These are phyloP conservation scores for Phycomyces blakesleeanus DNA, from an alignment of 192 early-diverging fungal species.

Conservation along the genomic window DNA sequence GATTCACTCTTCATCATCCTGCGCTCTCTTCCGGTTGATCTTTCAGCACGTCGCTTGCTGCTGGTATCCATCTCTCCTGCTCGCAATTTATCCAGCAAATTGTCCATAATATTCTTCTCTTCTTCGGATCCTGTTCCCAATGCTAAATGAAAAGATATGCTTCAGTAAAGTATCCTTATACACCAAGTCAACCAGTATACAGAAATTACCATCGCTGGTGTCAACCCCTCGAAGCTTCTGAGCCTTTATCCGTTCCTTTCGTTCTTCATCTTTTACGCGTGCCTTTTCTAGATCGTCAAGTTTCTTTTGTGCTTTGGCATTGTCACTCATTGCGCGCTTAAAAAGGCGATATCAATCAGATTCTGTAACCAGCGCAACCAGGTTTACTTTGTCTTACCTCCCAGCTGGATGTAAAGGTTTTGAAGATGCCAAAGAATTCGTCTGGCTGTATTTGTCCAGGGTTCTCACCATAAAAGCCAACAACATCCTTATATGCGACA, in stretches of 20 bases:
- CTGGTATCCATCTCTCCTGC: slow-evolving; percentile 62
- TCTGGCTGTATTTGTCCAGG: slow-evolving; percentile 68
- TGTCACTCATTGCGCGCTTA: slow-evolving; percentile 55
- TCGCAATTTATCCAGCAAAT: slow-evolving; percentile 67
- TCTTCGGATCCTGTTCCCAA: slow-evolving; percentile 37
- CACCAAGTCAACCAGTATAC: too few relatives aligned
- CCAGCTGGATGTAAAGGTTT: slow-evolving; percentile 74
- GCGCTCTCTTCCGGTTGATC: slow-evolving; percentile 8
- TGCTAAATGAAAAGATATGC: too few relatives aligned
- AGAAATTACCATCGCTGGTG: slow-evolving; percentile 35
- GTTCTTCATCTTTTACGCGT: slow-evolving; percentile 27
- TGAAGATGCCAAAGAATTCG: slow-evolving; percentile 86
- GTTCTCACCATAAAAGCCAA: slow-evolving; percentile 72
- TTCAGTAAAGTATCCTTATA: too few relatives aligned
- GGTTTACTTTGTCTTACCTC: slow-evolving; percentile 40
- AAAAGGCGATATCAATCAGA: neutral
- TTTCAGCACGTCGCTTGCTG: slow-evolving; percentile 20
- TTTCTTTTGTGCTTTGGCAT: slow-evolving; percentile 35
- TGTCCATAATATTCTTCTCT: slow-evolving; percentile 77
- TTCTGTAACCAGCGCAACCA: slow-evolving; percentile 1
- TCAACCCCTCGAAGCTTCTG: slow-evolving; percentile 33
- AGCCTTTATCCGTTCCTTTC: slow-evolving; percentile 26
- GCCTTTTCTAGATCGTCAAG: slow-evolving; percentile 42
- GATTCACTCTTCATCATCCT: slow-evolving; percentile 28
- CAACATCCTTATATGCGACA: slow-evolving; percentile 63